Base-by-base conservation (phyloP, 106 monocot genomes). In the Dendrobium nobile region DNA sequence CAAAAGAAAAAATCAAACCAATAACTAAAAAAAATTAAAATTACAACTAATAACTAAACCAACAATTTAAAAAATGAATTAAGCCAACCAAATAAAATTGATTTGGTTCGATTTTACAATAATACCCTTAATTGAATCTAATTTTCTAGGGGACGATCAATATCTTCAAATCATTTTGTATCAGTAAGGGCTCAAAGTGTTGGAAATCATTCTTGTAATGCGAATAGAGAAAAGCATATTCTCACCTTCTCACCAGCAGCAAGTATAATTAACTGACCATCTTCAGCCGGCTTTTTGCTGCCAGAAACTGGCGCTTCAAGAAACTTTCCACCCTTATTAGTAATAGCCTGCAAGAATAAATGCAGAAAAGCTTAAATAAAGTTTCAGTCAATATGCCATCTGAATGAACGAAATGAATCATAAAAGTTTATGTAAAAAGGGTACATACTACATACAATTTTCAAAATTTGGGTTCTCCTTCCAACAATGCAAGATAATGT, bases 251-350 rank as follows among this genome's bases (percentile, higher is more conserved):
- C 90, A 31, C 95, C 95, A 72, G 99, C 99, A 87, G 99, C 91
- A 87, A 99, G 92, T 80, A 99, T 99, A 42, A 99, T 82, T 61
- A 95, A 88, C 78, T 95, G 91, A 31, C 99, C 99, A 95, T 99
- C 95, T 90, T 99, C 95, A 77, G 95, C 95, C 54, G 92, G 99
- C 80, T 99, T 99, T 79, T 99, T 95, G 85, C 99, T 99, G 67
- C 99, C 99, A 56, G 99, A 99, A 37, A 95, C 99, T 67, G 99
- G 99, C 81, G 95, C 99, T 85, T 99, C 95, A 79, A 99, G 88
- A 85, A 99, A 99, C 45, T 9, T 80, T 61, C 93, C 95, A 82
- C 93, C 95, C 59, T 84, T 99, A 64, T 86, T 75, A 58, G 82
- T 83, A 77, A 99, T 83, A 77, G 87, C 99, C 95, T 99, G 82